These are phyloP conservation scores for Cadophora malorum DNA, from an alignment of 2,329 filamentous ascomycete genomes.

Conservation along the genomic window DNA sequence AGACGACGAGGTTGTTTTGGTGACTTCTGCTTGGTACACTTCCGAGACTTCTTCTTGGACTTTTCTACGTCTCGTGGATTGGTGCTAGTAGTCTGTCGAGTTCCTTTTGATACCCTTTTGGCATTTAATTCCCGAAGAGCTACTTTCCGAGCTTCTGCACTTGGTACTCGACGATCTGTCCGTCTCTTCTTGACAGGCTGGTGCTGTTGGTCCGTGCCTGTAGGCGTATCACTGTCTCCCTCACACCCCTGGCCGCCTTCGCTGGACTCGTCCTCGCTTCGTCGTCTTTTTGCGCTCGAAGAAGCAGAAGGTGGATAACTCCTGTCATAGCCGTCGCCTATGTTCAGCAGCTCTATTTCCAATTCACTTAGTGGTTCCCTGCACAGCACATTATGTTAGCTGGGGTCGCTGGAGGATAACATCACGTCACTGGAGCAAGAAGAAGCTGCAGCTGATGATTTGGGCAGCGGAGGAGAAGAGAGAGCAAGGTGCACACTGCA, in stretches of 20 bases:
- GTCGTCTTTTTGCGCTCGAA: slow-evolving; percentile 7
- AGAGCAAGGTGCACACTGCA: no score
- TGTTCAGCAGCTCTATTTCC: neutral
- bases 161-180: slow-evolving; percentile 22
- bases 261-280: neutral
- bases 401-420: neutral
- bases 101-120: slow-evolving; percentile 12
- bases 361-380: slow-evolving; percentile 15
- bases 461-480: no score
- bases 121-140: slow-evolving; percentile 20
- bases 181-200: slow-evolving; percentile 20
- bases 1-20: slow-evolving; percentile 31
- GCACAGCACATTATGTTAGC: neutral
- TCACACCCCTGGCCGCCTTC: neutral
- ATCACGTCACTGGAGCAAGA: neutral
- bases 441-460: neutral
- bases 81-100: neutral
- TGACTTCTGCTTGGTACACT: slow-evolving; percentile 18
- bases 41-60: neutral
- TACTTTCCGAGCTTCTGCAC: slow-evolving; percentile 8
- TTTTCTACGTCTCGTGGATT: neutral
- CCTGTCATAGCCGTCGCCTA: neutral
- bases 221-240: neutral
- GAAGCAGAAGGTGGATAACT: neutral
- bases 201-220: neutral